phyloP scores from a whole-genome alignment of 2,329 filamentous ascomycete species.

The Trichoderma sp. region DNA sequence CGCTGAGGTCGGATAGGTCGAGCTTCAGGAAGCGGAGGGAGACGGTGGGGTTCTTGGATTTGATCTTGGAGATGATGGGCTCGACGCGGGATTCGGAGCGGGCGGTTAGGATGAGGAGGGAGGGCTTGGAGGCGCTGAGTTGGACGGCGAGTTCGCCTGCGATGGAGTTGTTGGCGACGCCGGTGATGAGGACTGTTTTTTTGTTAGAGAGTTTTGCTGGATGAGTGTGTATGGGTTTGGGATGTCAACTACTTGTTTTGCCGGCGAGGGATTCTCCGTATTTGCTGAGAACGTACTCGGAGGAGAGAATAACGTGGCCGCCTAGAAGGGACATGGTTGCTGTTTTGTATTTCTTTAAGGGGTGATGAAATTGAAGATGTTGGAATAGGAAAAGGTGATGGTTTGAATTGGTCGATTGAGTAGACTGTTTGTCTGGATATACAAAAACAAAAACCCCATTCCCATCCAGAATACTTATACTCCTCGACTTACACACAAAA shows the following conservation, averaged over 20 bases:
- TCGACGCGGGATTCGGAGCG: constrained; percentile 5
- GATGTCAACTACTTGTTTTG: neutral
- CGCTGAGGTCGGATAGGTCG: constrained; percentile 2
- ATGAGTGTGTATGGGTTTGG: neutral
- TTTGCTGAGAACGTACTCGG: neutral
- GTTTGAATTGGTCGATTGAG: neutral
- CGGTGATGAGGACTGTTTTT: constrained; percentile 13
- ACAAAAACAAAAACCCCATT: neutral
- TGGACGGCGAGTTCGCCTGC: constrained; percentile 21
- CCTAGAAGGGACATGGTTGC: neutral
- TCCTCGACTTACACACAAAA: neutral
- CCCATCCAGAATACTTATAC: neutral
- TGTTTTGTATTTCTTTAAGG: neutral
- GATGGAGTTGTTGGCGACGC: constrained; percentile 16
- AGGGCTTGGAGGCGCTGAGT: constrained; percentile 16
- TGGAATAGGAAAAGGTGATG: neutral
- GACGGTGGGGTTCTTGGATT: neutral
- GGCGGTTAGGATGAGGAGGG: constrained; percentile 13
- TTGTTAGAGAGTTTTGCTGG: neutral
- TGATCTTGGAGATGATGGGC: constrained; percentile 2
- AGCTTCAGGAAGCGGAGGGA: constrained; percentile 6
- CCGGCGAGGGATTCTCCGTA: neutral
- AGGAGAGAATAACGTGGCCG: constrained; percentile 1
- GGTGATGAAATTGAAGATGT: neutral
- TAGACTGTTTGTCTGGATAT: neutral